Conservation (phyloP, 1,139 yeast genomes). For the Suhomyces kunorum region DNA sequence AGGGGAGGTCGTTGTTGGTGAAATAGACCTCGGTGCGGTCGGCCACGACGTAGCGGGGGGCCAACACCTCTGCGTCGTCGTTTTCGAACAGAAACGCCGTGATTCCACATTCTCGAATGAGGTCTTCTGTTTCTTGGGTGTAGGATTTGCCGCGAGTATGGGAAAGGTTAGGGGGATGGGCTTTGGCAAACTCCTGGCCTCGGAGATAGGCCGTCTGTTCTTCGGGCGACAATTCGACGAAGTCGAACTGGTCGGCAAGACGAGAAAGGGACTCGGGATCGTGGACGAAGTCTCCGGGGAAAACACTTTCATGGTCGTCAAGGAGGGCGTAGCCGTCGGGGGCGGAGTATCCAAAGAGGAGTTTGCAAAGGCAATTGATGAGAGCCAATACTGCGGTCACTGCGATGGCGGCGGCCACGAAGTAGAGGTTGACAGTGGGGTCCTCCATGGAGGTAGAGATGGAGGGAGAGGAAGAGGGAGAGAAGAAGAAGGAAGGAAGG, state of each 20-base stretch:
- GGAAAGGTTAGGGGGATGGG: conserved; percentile 35
- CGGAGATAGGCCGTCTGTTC: conserved; percentile 41
- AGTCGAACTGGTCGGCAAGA: conserved; percentile 42
- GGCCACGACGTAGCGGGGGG: conserved; percentile 49
- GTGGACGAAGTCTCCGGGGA: conserved; percentile 44
- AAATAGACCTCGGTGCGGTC: conserved; percentile 66
- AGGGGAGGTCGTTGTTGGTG: conserved; percentile 41
- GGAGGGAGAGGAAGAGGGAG: background rate
- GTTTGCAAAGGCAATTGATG: conserved; percentile 7
- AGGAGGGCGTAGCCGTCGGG: conserved; percentile 17
- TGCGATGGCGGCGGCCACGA: conserved; percentile 1
- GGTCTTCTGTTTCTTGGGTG: conserved; percentile 28
- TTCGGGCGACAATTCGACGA: conserved; percentile 42
- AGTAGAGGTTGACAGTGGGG: conserved; percentile 1
- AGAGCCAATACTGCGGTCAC: conserved; percentile 6
- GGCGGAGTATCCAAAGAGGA: conserved; percentile 2
- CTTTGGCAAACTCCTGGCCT: conserved; percentile 38
- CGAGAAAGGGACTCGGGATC: conserved; percentile 43
- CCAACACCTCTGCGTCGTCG: conserved; percentile 29
- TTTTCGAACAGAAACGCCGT: conserved; percentile 46
- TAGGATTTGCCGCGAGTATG: conserved; percentile 39
- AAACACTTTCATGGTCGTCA: conserved; percentile 15
- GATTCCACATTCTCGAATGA: conserved; percentile 42
- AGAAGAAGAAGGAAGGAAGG: no score
- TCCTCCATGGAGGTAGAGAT: conserved; percentile 1